Evolutionary conservation across 2,329 filamentous ascomycete genomes (phyloP), one percentile per base, ranked within the genome.

Genomic region (Arthrobotrys iridis): DNA sequence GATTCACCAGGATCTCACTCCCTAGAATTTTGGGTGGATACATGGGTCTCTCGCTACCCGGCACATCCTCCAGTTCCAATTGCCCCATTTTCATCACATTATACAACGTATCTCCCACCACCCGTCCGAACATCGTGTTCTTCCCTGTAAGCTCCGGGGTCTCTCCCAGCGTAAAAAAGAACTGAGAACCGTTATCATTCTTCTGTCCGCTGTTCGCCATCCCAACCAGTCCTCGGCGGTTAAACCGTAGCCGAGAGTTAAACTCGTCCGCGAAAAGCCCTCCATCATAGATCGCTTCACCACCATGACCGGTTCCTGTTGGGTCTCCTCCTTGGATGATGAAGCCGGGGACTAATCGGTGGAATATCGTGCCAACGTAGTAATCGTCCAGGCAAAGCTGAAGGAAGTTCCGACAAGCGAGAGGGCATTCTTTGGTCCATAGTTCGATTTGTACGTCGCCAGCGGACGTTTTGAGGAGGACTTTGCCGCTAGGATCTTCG

Each of bases 261-360:
- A 97, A 91, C 81, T 99, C 95, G 84, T 98, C 94, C 71, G 88
- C 86, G 80, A 90, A 89, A 67, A 90, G 90, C 80, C 91, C 91
- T 82, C 93, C 90, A 84, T 96, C 91, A 83, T 93, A 96, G 79
- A 97, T 97, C 30, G 90, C 93, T 81, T 96, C 92, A 48, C 95
- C 95, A 66, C 95, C 95, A 79, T 92, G 90, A 10, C 94, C 94
- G 0, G 93, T 97, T 22, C 93, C 93, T 0, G 93, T 97, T 0
- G 95, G 94, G 80, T 99, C 95, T 66, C 95, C 95, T 28, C 94
- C 95, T 81, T 99, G 95, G 8, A 98, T 84, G 77, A 99, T 92
- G 82, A 99, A 99, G 59, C 91, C 91, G 0, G 93, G 92, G 0
- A 97, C 90, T 4, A 98, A 86, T 22, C 95, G 92, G 84, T 99